These are phyloP conservation scores for Basipetospora chlamydospora DNA, from an alignment of 2,329 filamentous ascomycete species.

Conservation along the genomic window DNA sequence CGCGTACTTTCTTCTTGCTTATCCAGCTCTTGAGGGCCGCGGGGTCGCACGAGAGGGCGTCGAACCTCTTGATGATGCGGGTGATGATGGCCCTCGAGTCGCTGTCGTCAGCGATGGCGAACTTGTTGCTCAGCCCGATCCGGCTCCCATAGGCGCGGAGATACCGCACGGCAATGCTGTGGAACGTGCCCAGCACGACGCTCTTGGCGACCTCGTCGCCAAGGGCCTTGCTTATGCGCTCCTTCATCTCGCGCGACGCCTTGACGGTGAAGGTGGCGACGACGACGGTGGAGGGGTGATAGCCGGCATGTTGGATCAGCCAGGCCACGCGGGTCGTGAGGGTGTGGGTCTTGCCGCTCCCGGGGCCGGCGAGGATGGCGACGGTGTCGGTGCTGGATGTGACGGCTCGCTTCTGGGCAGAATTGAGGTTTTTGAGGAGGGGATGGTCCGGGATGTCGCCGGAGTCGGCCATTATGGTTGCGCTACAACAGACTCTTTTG, in stretches of 20 bases:
- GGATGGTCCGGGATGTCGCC: constrained; percentile 10
- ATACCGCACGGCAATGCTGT: constrained; percentile 81
- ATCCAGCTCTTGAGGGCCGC: constrained; percentile 62
- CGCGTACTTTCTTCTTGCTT: constrained; percentile 48
- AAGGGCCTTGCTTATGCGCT: constrained; percentile 68
- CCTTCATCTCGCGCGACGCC: constrained; percentile 84
- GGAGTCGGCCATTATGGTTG: constrained; percentile 3
- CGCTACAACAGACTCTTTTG: too few relatives aligned
- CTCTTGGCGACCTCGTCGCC: constrained; percentile 60
- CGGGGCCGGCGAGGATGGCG: constrained; percentile 53
- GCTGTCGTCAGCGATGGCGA: constrained; percentile 76
- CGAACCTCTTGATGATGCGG: constrained; percentile 65
- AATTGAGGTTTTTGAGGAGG: constrained; percentile 36
- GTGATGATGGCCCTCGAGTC: constrained; percentile 70
- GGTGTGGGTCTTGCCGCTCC: constrained; percentile 86
- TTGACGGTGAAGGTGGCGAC: constrained; percentile 97
- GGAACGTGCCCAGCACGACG: constrained; percentile 83
- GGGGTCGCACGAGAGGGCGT: constrained; percentile 55
- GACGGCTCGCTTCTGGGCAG: constrained; percentile 40
- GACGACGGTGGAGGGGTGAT: constrained; percentile 74
- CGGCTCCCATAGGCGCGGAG: constrained; percentile 69
- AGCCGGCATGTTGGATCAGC: constrained; percentile 57
- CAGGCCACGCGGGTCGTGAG: constrained; percentile 85
- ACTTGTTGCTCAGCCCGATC: constrained; percentile 70
- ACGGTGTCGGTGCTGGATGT: constrained; percentile 38